phyloP scores from a whole-genome alignment of 306 rosid genomes.

The Pyrus pyrifolia region DNA sequence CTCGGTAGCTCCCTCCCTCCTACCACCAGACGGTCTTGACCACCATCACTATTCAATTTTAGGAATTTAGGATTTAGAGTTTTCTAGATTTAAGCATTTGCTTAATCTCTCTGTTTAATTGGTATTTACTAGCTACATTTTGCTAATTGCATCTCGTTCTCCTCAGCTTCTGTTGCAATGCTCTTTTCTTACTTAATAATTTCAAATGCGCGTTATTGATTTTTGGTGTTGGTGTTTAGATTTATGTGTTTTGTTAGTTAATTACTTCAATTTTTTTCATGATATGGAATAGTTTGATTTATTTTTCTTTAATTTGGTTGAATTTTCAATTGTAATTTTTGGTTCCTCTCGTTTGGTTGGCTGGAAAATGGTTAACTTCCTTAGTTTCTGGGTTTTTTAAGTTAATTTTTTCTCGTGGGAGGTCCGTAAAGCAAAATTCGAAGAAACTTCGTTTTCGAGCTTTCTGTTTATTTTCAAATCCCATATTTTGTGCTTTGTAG shows the following conservation, averaged over 20 bases:
- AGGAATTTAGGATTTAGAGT: too few relatives aligned
- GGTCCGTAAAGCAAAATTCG: background rate
- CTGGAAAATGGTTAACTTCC: background rate
- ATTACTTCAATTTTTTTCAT: background rate
- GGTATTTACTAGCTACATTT: background rate
- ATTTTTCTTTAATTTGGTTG: slow-evolving; percentile 1
- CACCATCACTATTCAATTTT: too few relatives aligned
- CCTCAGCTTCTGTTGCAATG: background rate
- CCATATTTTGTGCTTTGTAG: background rate
- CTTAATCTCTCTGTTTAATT: background rate
- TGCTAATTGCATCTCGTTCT: background rate
- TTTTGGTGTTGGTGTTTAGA: background rate
- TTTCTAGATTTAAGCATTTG: background rate
- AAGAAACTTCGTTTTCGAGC: background rate
- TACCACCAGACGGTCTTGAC: too few relatives aligned
- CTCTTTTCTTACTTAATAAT: background rate
- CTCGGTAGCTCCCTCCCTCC: too few relatives aligned
- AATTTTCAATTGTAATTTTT: background rate
- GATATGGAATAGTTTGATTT: slow-evolving; percentile 12
- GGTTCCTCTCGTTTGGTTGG: background rate
- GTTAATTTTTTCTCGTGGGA: background rate
- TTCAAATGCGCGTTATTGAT: slow-evolving; percentile 21
- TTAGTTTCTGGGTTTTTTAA: background rate
- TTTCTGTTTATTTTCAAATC: background rate
- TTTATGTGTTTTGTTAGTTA: background rate